phyloP scores from a whole-genome alignment of 2,329 filamentous ascomycete species.

The Colletotrichum sp. region DNA sequence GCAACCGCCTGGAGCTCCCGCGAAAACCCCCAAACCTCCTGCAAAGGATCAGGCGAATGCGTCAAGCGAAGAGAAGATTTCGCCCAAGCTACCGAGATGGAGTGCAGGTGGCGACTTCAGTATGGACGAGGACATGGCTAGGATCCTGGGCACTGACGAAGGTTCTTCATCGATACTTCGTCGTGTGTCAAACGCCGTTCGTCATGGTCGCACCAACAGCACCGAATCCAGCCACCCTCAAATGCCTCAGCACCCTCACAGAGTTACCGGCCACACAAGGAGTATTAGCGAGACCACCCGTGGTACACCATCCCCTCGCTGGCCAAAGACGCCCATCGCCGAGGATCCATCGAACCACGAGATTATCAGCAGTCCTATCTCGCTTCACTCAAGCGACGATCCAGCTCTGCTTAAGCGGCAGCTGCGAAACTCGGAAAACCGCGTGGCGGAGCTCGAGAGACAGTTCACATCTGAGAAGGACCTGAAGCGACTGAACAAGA shows the following conservation, averaged over 20 bases:
- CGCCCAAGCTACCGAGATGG: conserved; percentile 74
- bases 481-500: conserved; percentile 81
- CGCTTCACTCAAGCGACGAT: conserved; percentile 68
- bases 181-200: conserved; percentile 90
- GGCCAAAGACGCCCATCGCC: conserved; percentile 71
- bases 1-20: conserved; percentile 46
- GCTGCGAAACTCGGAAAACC: conserved; percentile 80
- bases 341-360: conserved; percentile 57
- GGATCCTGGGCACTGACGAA: conserved; percentile 82
- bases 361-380: conserved; percentile 72
- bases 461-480: conserved; percentile 72
- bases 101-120: conserved; percentile 87
- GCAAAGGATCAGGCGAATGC: conserved; percentile 55
- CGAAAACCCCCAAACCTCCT: conserved; percentile 39
- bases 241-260: conserved; percentile 12
- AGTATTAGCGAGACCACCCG: conserved; percentile 73
- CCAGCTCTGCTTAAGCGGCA: conserved; percentile 74
- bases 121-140: conserved; percentile 94
- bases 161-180: conserved; percentile 81
- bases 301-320: conserved; percentile 68
- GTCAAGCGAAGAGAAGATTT: conserved; percentile 51
- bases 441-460: conserved; percentile 85
- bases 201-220: conserved; percentile 89
- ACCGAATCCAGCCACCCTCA: conserved; percentile 58
- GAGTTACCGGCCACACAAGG: conserved; percentile 54